Base-by-base conservation (phyloP, 305 asterid species). In the Salvia sclarea region DNA sequence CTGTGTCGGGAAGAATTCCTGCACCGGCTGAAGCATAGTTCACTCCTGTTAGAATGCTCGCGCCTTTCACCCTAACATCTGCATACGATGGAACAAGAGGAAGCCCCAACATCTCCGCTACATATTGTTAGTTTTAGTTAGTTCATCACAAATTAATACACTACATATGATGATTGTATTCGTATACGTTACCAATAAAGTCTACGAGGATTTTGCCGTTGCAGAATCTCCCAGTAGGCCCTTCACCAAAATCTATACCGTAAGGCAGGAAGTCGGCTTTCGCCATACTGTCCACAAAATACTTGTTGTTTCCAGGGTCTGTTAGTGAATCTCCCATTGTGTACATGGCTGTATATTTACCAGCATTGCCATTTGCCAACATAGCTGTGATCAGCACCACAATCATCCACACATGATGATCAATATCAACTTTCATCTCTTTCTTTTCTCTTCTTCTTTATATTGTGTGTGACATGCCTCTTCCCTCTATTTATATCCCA, bases 231-330 rank as follows among this genome's bases (percentile, higher is more conserved):
- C 86, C 86, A 4, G 83, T 75, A 2, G 83, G 78, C 1, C 78
- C 81, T 6, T 4, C 5, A 22, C 21, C 30, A 11, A 67, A 78
- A 70, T 81, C 86, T 0, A 78, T 33, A 30, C 83, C 86, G 14
- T 81, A 73, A 66, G 86, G 86, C 25, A n/a, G 55, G 53, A 43
- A 76, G 67, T 81, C 76, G 9, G 83, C 77, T 57, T 81, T 81
- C 1, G 81, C 79, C 4, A 16, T 4, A 8, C 70, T 56, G 17
- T 12, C 1, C 5, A n/a, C 12, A 60, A 72, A 67, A 41, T 76
- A 6, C 38, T 37, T 63, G 80, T 81, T 81, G 70, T 76, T 78
- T 21, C 86, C 83, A 2, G 70, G 64, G 67, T 78, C 86, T 5
- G 21, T 38, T 10, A 76, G 20, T 8, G 86, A 81, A 59, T 81